Base-by-base conservation (phyloP, 2,329 filamentous ascomycete species). In the Colletotrichum liriopes region DNA sequence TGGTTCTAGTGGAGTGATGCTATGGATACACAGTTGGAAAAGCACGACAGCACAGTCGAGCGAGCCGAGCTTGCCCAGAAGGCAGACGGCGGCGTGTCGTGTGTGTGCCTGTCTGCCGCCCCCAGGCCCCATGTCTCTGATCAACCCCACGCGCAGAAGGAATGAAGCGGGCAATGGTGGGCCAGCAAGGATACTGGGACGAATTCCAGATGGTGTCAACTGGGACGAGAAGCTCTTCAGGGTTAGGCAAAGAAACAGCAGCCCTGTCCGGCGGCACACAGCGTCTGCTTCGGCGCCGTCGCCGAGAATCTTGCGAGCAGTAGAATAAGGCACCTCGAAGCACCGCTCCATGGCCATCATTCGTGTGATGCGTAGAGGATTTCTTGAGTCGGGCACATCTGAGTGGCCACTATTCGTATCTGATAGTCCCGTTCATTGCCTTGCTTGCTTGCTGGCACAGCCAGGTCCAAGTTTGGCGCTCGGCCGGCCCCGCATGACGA, bases 71-170 rank as follows among this genome's bases (percentile, higher is more conserved):
- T 49, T 61, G 55, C 29, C 39, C 39, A 55, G 35, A 32, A 32
- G 6, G 29, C 29, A 32, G 29, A 32, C 51, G 54, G 47, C 55
- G 47, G 47, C 52, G 20, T 37, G 64, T 51, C 26, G 64, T 56
- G 58, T 52, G 23, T 47, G 45, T 45, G 49, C 67, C 43, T 26
- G 11, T 61, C 49, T 39, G 52, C 70, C 47, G 54, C 54, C 23
- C 60, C 47, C 47, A 20, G 54, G 52, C 49, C 59, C 60, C 60
- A 65, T 71, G 60, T 71, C 67, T 71, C 66, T 72, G 59, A 61
- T 72, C 61, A 70, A 51, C 60, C 71, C 71, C 61, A 73, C 61
- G 67, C 67, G 41, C 52, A 58, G 56, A 66, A 62, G 67, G 32
- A 71, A 73, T 65, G 56, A 58, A 55, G 47, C 60, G 47, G 69